Evolutionary conservation across 768 basidiomycete species (phyloP).

Genomic region (Tephrocybe sp.): DNA sequence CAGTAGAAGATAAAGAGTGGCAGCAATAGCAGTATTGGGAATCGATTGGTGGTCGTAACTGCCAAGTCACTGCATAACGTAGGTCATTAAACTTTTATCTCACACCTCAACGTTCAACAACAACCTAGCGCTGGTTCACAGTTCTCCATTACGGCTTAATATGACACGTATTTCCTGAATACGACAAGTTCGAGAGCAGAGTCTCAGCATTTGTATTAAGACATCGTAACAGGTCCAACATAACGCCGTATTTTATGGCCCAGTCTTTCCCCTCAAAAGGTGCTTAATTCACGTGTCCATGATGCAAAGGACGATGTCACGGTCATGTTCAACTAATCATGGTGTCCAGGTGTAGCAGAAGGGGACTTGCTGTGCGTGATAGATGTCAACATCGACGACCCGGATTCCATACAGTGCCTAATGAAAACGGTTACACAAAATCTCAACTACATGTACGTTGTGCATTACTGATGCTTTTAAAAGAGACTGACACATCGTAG

Average conservation of each 20-base stretch:
- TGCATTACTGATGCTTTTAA: not conserved
- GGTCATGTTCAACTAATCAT: conserved; percentile 68
- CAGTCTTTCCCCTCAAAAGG: conserved; percentile 51
- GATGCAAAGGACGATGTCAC: conserved; percentile 48
- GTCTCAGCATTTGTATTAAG: conserved; percentile 54
- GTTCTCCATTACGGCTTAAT: too few species aligned
- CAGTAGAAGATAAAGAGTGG: too few species aligned
- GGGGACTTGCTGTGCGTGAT: conserved; percentile 69
- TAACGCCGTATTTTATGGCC: conserved; percentile 56
- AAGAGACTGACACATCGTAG: conserved; percentile 28
- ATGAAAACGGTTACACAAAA: conserved; percentile 57
- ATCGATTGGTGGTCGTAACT: too few species aligned
- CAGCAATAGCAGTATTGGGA: too few species aligned
- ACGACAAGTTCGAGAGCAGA: conserved; percentile 66
- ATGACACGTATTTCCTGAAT: not conserved
- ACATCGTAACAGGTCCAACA: conserved; percentile 66
- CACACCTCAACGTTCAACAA: too few species aligned
- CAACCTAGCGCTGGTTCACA: too few species aligned
- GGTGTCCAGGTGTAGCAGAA: conserved; percentile 76
- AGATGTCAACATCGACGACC: conserved; percentile 36
- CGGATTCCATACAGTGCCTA: conserved; percentile 48
- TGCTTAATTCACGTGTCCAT: conserved; percentile 73
- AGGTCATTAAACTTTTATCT: too few species aligned
- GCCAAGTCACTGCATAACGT: too few species aligned
- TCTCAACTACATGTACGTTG: conserved; percentile 60